Base-by-base conservation (phyloP, 164 flowering plant species). In the Aristolochia californica region DNA sequence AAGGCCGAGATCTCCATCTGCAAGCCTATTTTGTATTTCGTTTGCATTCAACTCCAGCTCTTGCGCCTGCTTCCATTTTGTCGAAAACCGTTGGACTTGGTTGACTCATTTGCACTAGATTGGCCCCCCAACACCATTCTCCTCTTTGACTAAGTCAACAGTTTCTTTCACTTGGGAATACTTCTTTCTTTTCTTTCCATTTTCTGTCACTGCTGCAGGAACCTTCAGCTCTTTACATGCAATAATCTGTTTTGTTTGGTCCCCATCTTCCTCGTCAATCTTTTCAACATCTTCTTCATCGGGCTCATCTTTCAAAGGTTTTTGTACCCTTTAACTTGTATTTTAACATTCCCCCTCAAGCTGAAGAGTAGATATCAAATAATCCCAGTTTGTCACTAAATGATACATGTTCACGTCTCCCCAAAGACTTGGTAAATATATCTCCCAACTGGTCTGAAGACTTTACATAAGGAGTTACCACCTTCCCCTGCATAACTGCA, bases 1-100 rank as follows among this genome's bases (percentile, higher is more conserved):
- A 40, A 38, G 13, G 66, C 24, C 58, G 55, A 22, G 11, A 27
- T 18, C 56, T 5, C 56, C 26, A n/a, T n/a, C n/a, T n/a, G n/a
- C n/a, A n/a, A n/a, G n/a, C n/a, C n/a, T n/a, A n/a, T n/a, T n/a
- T n/a, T n/a, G n/a, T n/a, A n/a, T n/a, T 63, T 81, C 82, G 81
- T 65, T 73, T 78, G 81, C 90, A 83, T 56, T 82, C 81, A 30
- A 87, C 83, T 51, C 83, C 91, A 28, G 79, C 90, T 83, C 72
- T 86, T 89, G 45, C 95, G 60, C 67, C 94, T 73, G 68, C 78
- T 85, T 25, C 87, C 80, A 62, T 55, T 82, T 22, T 72, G 88
- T 43, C 89, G 76, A 49, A 75, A 81, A n/a, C 89, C 91, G 70
- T 68, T 76, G 4, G 78, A 64, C 68, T 77, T 82, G 40, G 55